Evolutionary conservation across 2,329 filamentous ascomycete genomes (phyloP).

Genomic region (Penicillium oxalicum): DNA sequence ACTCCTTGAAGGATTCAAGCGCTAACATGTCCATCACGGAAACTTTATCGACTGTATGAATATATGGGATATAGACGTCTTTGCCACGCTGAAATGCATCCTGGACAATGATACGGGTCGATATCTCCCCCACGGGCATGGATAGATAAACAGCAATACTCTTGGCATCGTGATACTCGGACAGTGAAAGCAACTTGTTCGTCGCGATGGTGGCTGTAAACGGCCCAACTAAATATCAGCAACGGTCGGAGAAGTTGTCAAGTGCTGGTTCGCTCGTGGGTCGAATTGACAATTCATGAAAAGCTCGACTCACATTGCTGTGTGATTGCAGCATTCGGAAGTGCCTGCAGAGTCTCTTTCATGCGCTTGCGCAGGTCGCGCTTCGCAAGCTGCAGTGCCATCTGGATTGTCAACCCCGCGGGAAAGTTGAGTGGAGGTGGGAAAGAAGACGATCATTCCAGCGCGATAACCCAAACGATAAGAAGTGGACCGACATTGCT

Average conservation of each 20-base stretch:
- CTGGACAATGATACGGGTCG: conserved; percentile 73
- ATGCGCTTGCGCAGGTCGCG: conserved; percentile 67
- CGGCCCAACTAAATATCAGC: not conserved
- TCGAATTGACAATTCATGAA: not conserved
- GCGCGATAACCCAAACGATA: conserved; percentile 13
- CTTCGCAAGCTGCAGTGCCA: conserved; percentile 63
- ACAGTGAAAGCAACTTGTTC: conserved; percentile 58
- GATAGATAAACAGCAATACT: conserved; percentile 83
- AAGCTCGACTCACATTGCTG: conserved; percentile 60
- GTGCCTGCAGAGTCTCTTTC: conserved; percentile 56
- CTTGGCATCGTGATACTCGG: conserved; percentile 68
- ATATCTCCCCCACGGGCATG: conserved; percentile 83
- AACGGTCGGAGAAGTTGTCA: not conserved
- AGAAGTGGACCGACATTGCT: conserved; percentile 15
- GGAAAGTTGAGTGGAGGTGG: conserved; percentile 8
- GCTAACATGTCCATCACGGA: conserved; percentile 96
- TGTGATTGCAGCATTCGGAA: conserved; percentile 58
- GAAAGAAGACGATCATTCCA: conserved; percentile 10
- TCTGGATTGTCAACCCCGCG: conserved; percentile 28
- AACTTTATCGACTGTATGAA: conserved; percentile 57
- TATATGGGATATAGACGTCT: conserved; percentile 84
- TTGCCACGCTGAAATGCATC: conserved; percentile 74
- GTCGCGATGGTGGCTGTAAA: conserved; percentile 59
- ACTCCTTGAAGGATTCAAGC: conserved; percentile 67
- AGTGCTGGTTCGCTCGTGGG: not conserved